Conservation (phyloP, 257 asterid species). For the Plantago major region DNA sequence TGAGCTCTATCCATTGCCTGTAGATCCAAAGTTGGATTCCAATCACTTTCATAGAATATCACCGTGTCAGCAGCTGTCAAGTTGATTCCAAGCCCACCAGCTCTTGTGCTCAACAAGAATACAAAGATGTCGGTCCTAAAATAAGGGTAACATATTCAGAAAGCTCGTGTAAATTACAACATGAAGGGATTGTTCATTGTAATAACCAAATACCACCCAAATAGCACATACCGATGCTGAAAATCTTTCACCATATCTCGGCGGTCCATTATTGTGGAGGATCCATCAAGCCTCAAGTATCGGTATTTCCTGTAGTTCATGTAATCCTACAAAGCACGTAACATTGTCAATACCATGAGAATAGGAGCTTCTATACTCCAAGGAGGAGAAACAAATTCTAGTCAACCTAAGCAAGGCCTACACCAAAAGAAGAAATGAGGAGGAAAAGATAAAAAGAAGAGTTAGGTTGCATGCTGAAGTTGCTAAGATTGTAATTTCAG, state of each 20-base stretch:
- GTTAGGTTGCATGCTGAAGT: too few relatives aligned
- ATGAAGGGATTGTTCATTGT: background rate
- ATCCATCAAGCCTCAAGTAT: slow-evolving; percentile 94
- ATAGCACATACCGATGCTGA: slow-evolving; percentile 73
- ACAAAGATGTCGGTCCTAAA: slow-evolving; percentile 85
- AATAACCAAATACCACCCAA: slow-evolving; percentile 1
- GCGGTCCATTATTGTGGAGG: slow-evolving; percentile 89
- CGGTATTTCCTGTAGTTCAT: slow-evolving; percentile 88
- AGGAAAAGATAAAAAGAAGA: too few relatives aligned
- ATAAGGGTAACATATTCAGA: slow-evolving; percentile 4
- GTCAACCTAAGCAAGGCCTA: too few relatives aligned
- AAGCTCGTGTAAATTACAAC: background rate
- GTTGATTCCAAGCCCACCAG: slow-evolving; percentile 98
- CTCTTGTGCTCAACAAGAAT: slow-evolving; percentile 95
- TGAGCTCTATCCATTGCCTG: slow-evolving; percentile 99
- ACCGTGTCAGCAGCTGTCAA: slow-evolving; percentile 97
- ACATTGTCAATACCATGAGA: slow-evolving; percentile 8
- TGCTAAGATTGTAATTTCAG: too few relatives aligned
- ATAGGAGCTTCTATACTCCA: background rate
- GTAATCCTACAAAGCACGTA: slow-evolving; percentile 65
- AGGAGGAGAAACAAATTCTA: background rate
- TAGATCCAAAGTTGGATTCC: slow-evolving; percentile 96
- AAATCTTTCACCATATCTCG: slow-evolving; percentile 99
- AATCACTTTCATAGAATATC: slow-evolving; percentile 96
- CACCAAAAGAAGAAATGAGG: too few relatives aligned